Conservation (phyloP, 2,329 filamentous ascomycete genomes). For the Trichoderma endophyticum region DNA sequence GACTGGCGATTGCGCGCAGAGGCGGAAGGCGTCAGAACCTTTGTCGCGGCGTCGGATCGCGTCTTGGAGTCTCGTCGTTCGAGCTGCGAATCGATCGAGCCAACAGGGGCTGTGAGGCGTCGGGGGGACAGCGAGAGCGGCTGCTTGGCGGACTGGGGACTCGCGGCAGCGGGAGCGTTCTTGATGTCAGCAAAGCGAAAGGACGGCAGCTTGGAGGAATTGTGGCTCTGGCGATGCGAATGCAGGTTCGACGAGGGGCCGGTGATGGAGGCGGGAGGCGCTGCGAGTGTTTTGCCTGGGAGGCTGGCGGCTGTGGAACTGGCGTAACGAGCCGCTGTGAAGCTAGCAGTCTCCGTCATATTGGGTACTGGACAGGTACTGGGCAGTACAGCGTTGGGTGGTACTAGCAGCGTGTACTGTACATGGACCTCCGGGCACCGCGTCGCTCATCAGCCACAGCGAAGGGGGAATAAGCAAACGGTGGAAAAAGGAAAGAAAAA, state of each 20-base stretch:
- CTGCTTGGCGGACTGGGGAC: constrained; percentile 24
- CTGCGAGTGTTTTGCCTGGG: constrained; percentile 16
- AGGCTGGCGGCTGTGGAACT: constrained; percentile 18
- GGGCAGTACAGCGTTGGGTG: background rate
- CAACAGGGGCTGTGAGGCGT: constrained; percentile 16
- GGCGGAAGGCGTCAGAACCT: background rate
- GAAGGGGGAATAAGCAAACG: background rate
- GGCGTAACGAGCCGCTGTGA: constrained; percentile 19
- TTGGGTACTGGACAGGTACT: constrained; percentile 8
- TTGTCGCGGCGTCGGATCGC: background rate
- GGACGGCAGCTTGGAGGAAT: constrained; percentile 53
- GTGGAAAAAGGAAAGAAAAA: background rate
- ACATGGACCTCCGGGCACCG: constrained; percentile 5
- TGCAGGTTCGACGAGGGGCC: constrained; percentile 32
- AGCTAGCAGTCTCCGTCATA: constrained; percentile 21
- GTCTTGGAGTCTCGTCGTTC: constrained; percentile 5
- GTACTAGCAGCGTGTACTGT: constrained; percentile 4
- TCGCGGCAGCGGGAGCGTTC: constrained; percentile 27
- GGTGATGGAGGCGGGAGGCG: constrained; percentile 19
- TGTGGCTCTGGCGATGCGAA: constrained; percentile 51
- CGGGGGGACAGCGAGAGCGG: constrained; percentile 9
- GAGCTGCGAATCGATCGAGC: constrained; percentile 12
- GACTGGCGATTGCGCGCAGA: constrained; percentile 12
- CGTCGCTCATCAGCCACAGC: constrained; percentile 17
- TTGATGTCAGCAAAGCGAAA: constrained; percentile 52